These are phyloP conservation scores for Eucalyptus cladocalyx DNA, from an alignment of 345 rosid species.

Conservation along the genomic window DNA sequence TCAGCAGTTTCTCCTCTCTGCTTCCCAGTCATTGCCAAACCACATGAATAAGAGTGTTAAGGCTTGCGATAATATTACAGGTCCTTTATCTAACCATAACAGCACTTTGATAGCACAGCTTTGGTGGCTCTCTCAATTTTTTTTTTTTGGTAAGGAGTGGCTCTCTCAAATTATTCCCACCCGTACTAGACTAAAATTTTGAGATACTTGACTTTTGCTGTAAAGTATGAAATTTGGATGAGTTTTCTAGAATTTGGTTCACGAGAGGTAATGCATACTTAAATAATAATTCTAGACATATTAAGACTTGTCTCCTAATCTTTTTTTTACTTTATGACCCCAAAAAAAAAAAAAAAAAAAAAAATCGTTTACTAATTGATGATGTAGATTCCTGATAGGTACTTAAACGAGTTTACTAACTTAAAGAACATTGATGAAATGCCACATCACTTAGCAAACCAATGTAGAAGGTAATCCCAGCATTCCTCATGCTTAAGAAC, in stretches of 20 bases:
- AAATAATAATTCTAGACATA: background rate
- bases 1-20: background rate
- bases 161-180: background rate
- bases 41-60: background rate
- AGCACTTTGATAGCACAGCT: background rate
- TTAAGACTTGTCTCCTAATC: background rate
- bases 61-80: background rate
- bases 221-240: background rate
- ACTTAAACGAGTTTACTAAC: background rate
- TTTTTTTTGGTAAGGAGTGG: background rate
- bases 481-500: background rate
- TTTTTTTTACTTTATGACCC: no score
- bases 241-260: background rate
- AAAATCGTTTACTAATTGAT: background rate
- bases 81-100: background rate
- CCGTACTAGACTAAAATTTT: background rate
- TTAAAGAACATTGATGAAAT: background rate
- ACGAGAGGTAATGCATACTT: background rate
- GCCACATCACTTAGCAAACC: background rate
- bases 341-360: no score
- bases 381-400: background rate
- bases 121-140: background rate
- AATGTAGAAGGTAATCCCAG: background rate
- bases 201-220: background rate
- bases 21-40: background rate